These are phyloP conservation scores for Cercophora samala DNA, from an alignment of 495 filamentous ascomycete genomes.

Conservation along the genomic window DNA sequence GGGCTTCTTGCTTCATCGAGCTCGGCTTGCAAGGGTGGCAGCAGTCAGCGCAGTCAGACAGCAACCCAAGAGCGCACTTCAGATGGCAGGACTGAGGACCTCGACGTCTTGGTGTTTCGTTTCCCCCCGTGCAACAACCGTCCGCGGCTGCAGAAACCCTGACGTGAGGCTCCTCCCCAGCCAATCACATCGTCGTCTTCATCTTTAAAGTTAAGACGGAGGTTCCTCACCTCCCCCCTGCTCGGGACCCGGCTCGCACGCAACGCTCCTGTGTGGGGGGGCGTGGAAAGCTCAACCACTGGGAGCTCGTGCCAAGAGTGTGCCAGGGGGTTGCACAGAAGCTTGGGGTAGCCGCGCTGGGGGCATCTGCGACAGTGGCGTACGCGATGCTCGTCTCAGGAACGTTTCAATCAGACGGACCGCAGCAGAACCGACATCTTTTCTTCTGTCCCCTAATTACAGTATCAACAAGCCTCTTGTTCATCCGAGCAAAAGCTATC, in stretches of 20 bases:
- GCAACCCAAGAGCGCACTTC: constrained; percentile 9
- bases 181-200: neutral
- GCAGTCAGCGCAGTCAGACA: too few species aligned
- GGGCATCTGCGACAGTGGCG: constrained; percentile 32
- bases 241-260: constrained; percentile 27
- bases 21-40: constrained; percentile 9
- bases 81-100: constrained; percentile 23
- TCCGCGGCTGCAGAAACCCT: constrained; percentile 8
- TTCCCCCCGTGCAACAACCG: constrained; percentile 15
- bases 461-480: neutral
- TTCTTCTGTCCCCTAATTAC: neutral
- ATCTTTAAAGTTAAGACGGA: constrained; percentile 41
- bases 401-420: constrained; percentile 37
- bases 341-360: constrained; percentile 16
- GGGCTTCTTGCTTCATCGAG: constrained; percentile 8
- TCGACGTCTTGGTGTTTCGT: constrained; percentile 24
- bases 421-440: constrained; percentile 22
- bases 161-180: neutral
- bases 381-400: constrained; percentile 32
- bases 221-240: constrained; percentile 24
- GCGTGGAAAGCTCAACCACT: constrained; percentile 23
- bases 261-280: constrained; percentile 7
- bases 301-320: constrained; percentile 25
- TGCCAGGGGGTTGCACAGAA: constrained; percentile 19
- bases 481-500: neutral